These are phyloP conservation scores for Nakazawaea ishiwadae DNA, from an alignment of 805 yeast species.

Conservation along the genomic window DNA sequence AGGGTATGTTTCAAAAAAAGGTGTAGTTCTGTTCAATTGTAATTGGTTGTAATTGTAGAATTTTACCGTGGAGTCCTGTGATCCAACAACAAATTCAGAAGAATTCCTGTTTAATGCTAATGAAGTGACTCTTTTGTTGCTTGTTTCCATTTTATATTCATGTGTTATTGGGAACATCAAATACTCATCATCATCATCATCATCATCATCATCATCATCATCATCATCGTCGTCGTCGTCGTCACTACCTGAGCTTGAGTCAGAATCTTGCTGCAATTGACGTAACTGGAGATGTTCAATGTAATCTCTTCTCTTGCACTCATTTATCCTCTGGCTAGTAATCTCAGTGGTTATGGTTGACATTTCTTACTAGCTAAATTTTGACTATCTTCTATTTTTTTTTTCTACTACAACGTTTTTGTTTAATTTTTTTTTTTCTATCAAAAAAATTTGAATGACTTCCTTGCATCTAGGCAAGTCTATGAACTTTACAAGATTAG, in stretches of 20 bases:
- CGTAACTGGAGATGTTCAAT: slow-evolving; percentile 14
- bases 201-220: slow-evolving; percentile 3
- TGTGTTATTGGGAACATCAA: slow-evolving; percentile 32
- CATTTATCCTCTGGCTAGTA: neutral
- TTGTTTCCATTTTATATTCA: slow-evolving; percentile 19
- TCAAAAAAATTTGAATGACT: no score
- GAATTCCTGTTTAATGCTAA: slow-evolving; percentile 23
- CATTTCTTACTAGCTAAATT: neutral
- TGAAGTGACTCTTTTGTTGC: slow-evolving; percentile 18
- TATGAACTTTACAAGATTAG: no score
- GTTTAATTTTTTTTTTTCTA: neutral
- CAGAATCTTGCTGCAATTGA: slow-evolving; percentile 1
- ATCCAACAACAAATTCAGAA: slow-evolving; percentile 21
- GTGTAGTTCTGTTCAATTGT: slow-evolving; percentile 17
- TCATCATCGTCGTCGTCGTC: slow-evolving; percentile 11
- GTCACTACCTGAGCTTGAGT: slow-evolving; percentile 3
- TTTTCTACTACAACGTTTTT: neutral
- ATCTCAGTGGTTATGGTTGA: no score
- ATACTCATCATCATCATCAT: slow-evolving; percentile 22
- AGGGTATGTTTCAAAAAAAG: slow-evolving; percentile 13
- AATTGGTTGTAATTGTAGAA: slow-evolving; percentile 30
- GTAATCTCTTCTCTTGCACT: slow-evolving; percentile 7
- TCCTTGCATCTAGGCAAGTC: no score
- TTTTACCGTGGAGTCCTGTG: slow-evolving; percentile 22
- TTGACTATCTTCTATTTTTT: neutral